Evolutionary conservation across 306 rosid genomes (phyloP).

Genomic region (Malus fusca): DNA sequence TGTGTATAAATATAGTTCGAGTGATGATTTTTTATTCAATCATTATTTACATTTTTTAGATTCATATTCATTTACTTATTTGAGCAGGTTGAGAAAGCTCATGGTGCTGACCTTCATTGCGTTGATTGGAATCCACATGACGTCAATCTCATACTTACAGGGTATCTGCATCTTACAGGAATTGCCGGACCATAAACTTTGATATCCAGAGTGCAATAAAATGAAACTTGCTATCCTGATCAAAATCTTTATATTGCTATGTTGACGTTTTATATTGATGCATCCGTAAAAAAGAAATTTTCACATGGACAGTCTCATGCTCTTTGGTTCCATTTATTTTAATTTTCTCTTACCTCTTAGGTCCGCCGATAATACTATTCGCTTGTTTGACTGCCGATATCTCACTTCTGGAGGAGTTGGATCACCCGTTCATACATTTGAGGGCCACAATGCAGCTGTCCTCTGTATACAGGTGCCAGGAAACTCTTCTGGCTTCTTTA

Average conservation of each 20-base stretch:
- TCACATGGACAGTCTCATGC: not conserved
- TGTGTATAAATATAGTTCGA: not conserved
- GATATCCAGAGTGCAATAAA: not conserved
- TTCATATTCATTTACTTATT: slow-evolving; percentile 2
- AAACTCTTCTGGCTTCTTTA: not conserved
- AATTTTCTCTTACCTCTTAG: slow-evolving; percentile 30
- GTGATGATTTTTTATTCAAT: not conserved
- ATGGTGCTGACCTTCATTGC: slow-evolving; percentile 85
- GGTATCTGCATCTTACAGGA: slow-evolving; percentile 36
- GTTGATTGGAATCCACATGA: slow-evolving; percentile 93
- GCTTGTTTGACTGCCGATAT: slow-evolving; percentile 81
- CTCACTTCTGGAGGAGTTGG: slow-evolving; percentile 32
- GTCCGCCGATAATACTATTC: slow-evolving; percentile 44
- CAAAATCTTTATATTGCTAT: not conserved
- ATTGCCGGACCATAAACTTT: not conserved
- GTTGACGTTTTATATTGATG: not conserved
- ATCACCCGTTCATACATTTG: slow-evolving; percentile 31
- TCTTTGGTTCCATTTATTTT: slow-evolving; percentile 1
- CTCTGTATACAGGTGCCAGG: slow-evolving; percentile 40
- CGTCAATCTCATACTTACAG: slow-evolving; percentile 77
- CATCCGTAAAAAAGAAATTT: not conserved
- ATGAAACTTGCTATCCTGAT: not conserved
- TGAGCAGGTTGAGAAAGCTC: slow-evolving; percentile 89
- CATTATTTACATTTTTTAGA: not conserved
- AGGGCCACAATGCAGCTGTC: slow-evolving; percentile 39